phyloP scores from a whole-genome alignment of 306 rosid species.

The Vigna reflexopilosa region DNA sequence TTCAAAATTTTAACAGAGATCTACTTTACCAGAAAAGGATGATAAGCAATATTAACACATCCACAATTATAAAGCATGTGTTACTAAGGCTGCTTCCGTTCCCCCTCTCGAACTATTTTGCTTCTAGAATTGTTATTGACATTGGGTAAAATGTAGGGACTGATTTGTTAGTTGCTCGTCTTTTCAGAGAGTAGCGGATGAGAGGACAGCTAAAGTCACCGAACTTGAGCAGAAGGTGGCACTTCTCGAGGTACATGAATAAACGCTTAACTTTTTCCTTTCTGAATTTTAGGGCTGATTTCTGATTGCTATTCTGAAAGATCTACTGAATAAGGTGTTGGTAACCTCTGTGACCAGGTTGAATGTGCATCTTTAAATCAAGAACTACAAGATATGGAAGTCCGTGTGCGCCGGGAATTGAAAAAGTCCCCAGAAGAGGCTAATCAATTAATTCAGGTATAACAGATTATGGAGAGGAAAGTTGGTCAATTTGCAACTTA shows the following conservation, averaged over 20 bases:
- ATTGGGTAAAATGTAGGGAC: conserved; percentile 24
- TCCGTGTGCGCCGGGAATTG: conserved; percentile 85
- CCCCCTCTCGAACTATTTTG: conserved; percentile 7
- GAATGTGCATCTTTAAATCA: conserved; percentile 94
- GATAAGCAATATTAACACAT: conserved; percentile 6
- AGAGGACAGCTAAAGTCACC: conserved; percentile 86
- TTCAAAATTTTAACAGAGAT: conserved; percentile 10
- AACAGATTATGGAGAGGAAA: conserved; percentile 19
- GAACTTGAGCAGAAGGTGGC: conserved; percentile 98
- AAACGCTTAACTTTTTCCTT: conserved; percentile 22
- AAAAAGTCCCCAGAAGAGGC: conserved; percentile 91
- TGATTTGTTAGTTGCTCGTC: conserved; percentile 44
- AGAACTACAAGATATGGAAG: conserved; percentile 97
- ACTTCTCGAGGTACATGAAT: conserved; percentile 80
- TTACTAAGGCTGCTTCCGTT: conserved; percentile 11
- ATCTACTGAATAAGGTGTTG: conserved; percentile 35
- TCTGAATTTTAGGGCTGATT: conserved; percentile 8
- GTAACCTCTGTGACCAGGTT: conserved; percentile 59
- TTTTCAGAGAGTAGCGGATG: conserved; percentile 86
- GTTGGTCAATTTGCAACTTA: conserved; percentile 8
- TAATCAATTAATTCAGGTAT: conserved; percentile 93
- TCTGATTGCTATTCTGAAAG: conserved; percentile 23
- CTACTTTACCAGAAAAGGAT: conserved; percentile 27
- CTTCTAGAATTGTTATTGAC: conserved; percentile 10
- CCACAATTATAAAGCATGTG: not conserved